Percentiles rank a stretch among this genome's conserved stretches.
These are phyloP conservation scores for Thermochaetoides dissita DNA, from an alignment of 2,329 filamentous ascomycete species.

Conservation along the genomic window DNA sequence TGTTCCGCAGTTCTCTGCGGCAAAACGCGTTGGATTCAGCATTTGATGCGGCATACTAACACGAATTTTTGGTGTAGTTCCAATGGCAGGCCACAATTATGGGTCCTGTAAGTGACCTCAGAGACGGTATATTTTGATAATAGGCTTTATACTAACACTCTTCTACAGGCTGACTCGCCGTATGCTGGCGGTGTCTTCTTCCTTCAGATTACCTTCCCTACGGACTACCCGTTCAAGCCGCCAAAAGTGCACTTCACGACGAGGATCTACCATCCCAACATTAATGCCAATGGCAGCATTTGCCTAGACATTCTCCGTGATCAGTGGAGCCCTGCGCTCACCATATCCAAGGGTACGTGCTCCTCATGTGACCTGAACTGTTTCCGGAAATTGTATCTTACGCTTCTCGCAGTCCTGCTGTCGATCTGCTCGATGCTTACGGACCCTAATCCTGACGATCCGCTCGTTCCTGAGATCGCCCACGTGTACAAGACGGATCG, in stretches of 20 bases:
- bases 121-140: constrained; percentile 1
- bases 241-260: constrained; percentile 99
- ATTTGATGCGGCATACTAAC: constrained; percentile 10
- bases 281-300: constrained; percentile 99
- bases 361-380: not conserved
- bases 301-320: constrained; percentile 96
- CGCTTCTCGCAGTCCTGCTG: constrained; percentile 56
- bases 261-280: constrained; percentile 98
- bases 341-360: constrained; percentile 83
- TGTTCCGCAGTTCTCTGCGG: not conserved
- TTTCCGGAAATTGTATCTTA: too few species aligned
- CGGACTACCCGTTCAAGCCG: constrained; percentile 99
- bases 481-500: constrained; percentile 99
- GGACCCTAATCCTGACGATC: constrained; percentile 97
- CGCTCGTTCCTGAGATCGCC: constrained; percentile 94
- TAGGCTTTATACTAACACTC: constrained; percentile 2
- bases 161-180: constrained; percentile 69
- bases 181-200: constrained; percentile 99
- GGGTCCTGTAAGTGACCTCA: constrained; percentile 69
- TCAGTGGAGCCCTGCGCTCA: constrained; percentile 97
- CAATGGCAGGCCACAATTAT: constrained; percentile 99
- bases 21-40: too few species aligned
- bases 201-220: constrained; percentile 96
- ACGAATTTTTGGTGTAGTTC: constrained; percentile 46
- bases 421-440: constrained; percentile 99